Base-by-base conservation (phyloP, 2,329 filamentous ascomycete species). In the Pseudogymnoascus sp. region DNA sequence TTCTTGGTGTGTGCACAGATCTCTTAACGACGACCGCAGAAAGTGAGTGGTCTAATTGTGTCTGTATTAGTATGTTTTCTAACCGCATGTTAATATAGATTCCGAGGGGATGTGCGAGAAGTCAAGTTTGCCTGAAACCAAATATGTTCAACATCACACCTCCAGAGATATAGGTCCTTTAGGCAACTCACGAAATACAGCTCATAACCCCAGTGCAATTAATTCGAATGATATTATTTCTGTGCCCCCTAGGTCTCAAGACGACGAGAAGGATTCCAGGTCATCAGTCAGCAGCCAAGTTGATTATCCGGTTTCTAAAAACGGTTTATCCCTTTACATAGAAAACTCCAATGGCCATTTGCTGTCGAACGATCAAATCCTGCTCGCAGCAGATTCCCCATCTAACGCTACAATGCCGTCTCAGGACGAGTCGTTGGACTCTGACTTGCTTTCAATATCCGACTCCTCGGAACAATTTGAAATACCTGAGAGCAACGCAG, bases 361-460 rank as follows among this genome's bases (percentile, higher is more conserved):
- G 14, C 43, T 10, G 6, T 28, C 16, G 2, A 10, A 28, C n/a
- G n/a, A 53, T 12, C 24, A 53, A 53, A 31, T 8, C n/a, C 26
- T 4, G n/a, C 26, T 6, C 8, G n/a, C n/a, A 2, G 26, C 7
- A 31, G 26, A 28, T 16, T 53, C 46, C 31, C 26, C 26, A 3
- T 31, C 46, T 3, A 31, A 53, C 46, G 14, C 59, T 60, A 41
- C 35, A 19, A 38, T 26, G 33, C 28, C 10, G 14, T 65, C 64
- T 60, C 59, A 11, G 2, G 41, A 59, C 3, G 50, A 62, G 14
- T 64, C 62, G 5, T 62, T 65, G 24, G 63, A 64, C 16, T 64
- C 63, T 6, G 63, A 62, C 37, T 43, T 63, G 35, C 46, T 64
- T 59, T 66, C 65, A 61, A 61, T 63, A 26, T 64, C 63, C 26